These are phyloP conservation scores for Phytophthora lateralis DNA, from an alignment of 352 stramenopile species.

Conservation along the genomic window DNA sequence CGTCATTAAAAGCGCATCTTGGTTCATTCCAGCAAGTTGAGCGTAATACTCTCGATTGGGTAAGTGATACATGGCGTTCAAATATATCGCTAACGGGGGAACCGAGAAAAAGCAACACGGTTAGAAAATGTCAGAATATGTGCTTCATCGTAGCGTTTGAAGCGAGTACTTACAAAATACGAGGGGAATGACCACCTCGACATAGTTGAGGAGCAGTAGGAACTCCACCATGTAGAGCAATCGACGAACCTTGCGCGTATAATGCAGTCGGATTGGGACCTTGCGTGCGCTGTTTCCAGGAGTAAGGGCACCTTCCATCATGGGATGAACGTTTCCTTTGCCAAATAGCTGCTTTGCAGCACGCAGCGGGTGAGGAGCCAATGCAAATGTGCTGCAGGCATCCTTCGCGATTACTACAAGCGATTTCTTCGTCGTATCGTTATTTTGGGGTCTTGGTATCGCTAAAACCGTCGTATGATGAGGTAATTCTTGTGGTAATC, in stretches of 20 bases:
- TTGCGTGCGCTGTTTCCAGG: not conserved
- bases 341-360: no score
- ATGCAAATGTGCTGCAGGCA: no score
- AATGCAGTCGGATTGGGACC: not conserved
- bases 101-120: not conserved
- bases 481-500: no score
- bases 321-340: not conserved
- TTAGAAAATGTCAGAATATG: no score
- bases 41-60: constrained; percentile 39
- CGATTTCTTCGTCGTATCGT: no score
- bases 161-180: constrained; percentile 1
- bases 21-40: constrained; percentile 17
- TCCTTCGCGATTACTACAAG: no score
- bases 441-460: no score
- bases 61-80: constrained; percentile 21
- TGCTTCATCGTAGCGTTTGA: no score
- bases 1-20: constrained; percentile 10
- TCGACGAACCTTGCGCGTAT: not conserved
- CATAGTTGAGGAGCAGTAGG: constrained; percentile 13
- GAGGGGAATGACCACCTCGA: constrained; percentile 14
- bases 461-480: no score
- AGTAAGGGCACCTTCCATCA: not conserved
- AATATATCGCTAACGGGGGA: constrained; percentile 18
- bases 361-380: no score
- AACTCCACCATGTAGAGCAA: constrained; percentile 13